Conservation (phyloP, 2,329 filamentous ascomycete genomes). For the Ophiocordyceps camponoti-saundersi region DNA sequence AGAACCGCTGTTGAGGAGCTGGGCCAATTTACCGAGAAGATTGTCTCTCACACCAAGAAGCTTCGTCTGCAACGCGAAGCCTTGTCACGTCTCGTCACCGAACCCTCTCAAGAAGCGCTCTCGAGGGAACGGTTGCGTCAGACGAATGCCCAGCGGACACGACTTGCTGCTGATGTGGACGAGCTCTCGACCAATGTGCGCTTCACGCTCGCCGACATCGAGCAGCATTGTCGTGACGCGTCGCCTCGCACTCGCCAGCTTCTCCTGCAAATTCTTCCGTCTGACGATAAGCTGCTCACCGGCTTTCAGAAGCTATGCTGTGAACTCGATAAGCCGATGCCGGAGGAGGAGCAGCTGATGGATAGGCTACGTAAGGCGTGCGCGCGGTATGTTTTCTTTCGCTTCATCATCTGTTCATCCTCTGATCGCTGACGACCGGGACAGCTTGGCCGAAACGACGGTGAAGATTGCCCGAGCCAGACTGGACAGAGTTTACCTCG, state of each 20-base stretch:
- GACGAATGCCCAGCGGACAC: constrained; percentile 19
- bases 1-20: constrained; percentile 44
- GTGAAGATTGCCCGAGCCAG: constrained; percentile 36
- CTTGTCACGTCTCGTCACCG: constrained; percentile 31
- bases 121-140: constrained; percentile 14
- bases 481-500: constrained; percentile 38
- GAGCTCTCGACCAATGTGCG: constrained; percentile 28
- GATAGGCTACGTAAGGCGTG: constrained; percentile 40
- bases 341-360: constrained; percentile 33
- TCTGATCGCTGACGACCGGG: too few species aligned
- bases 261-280: constrained; percentile 31
- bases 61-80: constrained; percentile 46
- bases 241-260: constrained; percentile 28
- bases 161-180: constrained; percentile 26
- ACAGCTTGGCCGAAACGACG: constrained; percentile 37
- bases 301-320: constrained; percentile 49
- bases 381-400: constrained; percentile 24
- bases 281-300: constrained; percentile 48
- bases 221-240: constrained; percentile 30
- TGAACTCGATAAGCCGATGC: constrained; percentile 36
- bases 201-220: constrained; percentile 28
- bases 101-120: constrained; percentile 11
- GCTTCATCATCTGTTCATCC: background rate
- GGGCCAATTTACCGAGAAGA: constrained; percentile 44
- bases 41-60: constrained; percentile 45